Conservation (phyloP, 2,329 filamentous ascomycete genomes). For the Ophiocordyceps australis region DNA sequence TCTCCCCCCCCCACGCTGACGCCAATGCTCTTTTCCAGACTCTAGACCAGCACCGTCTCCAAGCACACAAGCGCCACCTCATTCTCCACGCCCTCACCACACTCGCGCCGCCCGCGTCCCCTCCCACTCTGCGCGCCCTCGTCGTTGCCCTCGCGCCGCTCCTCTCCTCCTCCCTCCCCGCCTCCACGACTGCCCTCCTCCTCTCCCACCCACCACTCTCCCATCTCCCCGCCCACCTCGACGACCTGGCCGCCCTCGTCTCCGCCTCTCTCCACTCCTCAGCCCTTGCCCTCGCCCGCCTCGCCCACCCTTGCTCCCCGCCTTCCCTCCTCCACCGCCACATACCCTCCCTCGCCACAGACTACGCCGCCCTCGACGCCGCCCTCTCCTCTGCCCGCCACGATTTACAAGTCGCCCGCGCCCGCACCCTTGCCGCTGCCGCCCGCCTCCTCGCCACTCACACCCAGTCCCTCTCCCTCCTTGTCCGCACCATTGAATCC, state of each 20-base stretch:
- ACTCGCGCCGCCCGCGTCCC: conserved; percentile 15
- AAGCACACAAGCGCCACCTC: conserved; percentile 29
- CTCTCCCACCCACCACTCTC: conserved; percentile 31
- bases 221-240: conserved; percentile 26
- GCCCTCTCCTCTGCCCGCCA: conserved; percentile 11
- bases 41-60: conserved; percentile 27
- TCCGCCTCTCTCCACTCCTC: conserved; percentile 29
- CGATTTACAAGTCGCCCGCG: conserved; percentile 18
- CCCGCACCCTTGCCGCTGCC: conserved; percentile 17
- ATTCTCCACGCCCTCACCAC: conserved; percentile 29
- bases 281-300: conserved; percentile 27
- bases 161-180: conserved; percentile 15
- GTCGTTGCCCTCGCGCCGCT: conserved; percentile 35
- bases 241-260: conserved; percentile 25
- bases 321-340: conserved; percentile 38
- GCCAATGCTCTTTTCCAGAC: too few relatives aligned
- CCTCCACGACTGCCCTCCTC: conserved; percentile 20
- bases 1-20: too few relatives aligned
- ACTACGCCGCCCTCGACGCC: conserved; percentile 17
- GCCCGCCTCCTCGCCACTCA: conserved; percentile 20
- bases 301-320: conserved; percentile 29
- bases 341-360: conserved; percentile 27
- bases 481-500: conserved; percentile 31
- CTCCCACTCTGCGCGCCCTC: conserved; percentile 31
- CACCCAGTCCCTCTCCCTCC: conserved; percentile 17